Evolutionary conservation across 208 protist genomes (phyloP).

Genomic region (Trypanosoma conorhini): DNA sequence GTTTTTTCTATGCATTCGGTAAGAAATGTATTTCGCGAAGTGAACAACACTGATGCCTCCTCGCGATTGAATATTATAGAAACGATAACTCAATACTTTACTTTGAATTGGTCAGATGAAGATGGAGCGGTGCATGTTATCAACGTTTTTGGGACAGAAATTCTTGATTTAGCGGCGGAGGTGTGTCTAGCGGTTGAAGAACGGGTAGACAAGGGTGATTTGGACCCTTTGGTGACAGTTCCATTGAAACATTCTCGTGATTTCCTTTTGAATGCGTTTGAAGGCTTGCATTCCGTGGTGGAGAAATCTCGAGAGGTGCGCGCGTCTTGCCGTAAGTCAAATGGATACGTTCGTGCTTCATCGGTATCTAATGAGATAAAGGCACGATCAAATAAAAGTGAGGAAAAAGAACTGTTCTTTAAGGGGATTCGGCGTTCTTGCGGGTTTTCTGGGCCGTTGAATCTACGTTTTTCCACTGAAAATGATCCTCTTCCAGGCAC

Average conservation of each 20-base stretch:
- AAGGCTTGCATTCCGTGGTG: constrained; percentile 14
- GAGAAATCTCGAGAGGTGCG: constrained; percentile 12
- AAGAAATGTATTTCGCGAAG: constrained; percentile 35
- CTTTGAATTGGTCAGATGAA: constrained; percentile 43
- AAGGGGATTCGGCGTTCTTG: constrained; percentile 32
- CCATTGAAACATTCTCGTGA: constrained; percentile 20
- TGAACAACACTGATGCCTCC: constrained; percentile 24
- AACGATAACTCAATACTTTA: constrained; percentile 32
- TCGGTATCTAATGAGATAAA: background rate
- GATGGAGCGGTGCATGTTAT: constrained; percentile 31
- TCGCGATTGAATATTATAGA: constrained; percentile 26
- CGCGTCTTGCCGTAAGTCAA: background rate
- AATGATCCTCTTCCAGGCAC: constrained; percentile 38
- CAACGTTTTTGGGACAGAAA: constrained; percentile 34
- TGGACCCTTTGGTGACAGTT: background rate
- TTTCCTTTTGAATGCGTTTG: constrained; percentile 23
- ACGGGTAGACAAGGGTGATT: constrained; percentile 21
- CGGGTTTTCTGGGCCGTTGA: constrained; percentile 23
- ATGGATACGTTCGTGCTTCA: background rate
- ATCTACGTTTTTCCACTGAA: constrained; percentile 41
- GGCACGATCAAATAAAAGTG: constrained; percentile 19
- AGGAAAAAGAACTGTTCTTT: constrained; percentile 43
- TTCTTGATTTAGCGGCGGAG: constrained; percentile 29
- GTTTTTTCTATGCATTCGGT: constrained; percentile 36
- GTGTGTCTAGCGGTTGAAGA: constrained; percentile 36